These are phyloP conservation scores for Ogataea neopini DNA, from an alignment of 805 yeast species.

Conservation along the genomic window DNA sequence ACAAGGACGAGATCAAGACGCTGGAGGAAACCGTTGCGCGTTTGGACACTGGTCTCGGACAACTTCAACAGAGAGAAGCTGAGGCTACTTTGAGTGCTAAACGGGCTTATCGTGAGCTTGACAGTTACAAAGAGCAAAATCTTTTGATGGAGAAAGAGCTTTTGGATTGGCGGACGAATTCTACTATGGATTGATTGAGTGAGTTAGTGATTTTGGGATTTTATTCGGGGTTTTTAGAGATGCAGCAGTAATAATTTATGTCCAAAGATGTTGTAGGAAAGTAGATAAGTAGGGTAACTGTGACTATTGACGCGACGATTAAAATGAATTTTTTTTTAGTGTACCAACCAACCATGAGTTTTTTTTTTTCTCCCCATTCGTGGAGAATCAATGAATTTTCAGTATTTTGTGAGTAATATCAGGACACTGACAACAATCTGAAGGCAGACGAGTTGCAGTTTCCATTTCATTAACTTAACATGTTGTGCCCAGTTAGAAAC, in stretches of 20 bases:
- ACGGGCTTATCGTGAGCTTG: constrained; percentile 56
- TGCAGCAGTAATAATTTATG: not conserved
- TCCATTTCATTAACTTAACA: not conserved
- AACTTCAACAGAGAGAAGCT: constrained; percentile 46
- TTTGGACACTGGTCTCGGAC: constrained; percentile 44
- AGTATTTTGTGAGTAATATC: not conserved
- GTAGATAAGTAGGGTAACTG: constrained; percentile 1
- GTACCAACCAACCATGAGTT: not conserved
- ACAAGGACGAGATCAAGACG: constrained; percentile 59
- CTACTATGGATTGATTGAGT: not conserved
- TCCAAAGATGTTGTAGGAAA: not conserved
- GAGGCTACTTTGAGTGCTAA: constrained; percentile 44
- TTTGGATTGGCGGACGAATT: constrained; percentile 48
- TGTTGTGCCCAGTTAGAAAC: constrained; percentile 18
- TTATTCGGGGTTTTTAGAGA: not conserved
- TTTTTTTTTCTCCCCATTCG: not conserved
- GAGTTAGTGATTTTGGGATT: not conserved
- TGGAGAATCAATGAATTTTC: not conserved
- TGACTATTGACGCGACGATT: not conserved
- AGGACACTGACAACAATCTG: too few species aligned
- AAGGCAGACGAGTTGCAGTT: too few species aligned
- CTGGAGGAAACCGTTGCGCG: constrained; percentile 51
- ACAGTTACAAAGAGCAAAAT: constrained; percentile 54
- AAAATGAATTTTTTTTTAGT: not conserved
- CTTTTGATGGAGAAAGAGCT: constrained; percentile 57